phyloP scores from a whole-genome alignment of 257 asterid species.

The Solanum sitiens region DNA sequence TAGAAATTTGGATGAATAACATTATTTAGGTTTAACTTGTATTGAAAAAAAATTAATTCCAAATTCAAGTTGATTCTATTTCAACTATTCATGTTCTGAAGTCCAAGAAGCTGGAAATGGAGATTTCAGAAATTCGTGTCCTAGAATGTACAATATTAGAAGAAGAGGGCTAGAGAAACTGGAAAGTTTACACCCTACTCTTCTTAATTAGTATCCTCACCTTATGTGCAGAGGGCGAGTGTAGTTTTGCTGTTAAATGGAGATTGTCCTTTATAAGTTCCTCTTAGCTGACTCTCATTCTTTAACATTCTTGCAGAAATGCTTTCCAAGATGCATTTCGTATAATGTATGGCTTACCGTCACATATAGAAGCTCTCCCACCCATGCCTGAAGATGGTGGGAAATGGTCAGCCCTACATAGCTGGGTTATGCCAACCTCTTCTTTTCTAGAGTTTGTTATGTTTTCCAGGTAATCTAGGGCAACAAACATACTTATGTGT shows the following conservation, averaged over 20 bases:
- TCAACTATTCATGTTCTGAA: background rate
- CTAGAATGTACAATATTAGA: background rate
- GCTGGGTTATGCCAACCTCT: slow-evolving; percentile 99
- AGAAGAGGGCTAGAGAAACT: background rate
- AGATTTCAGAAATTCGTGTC: background rate
- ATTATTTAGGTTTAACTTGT: background rate
- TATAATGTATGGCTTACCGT: slow-evolving; percentile 77
- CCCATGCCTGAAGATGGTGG: slow-evolving; percentile 99
- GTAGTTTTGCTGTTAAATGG: background rate
- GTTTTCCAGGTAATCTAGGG: slow-evolving; percentile 69
- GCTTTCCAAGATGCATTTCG: slow-evolving; percentile 78
- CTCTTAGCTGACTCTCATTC: background rate
- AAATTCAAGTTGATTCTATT: background rate
- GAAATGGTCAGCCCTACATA: slow-evolving; percentile 79
- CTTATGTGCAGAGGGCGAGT: background rate
- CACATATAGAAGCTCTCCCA: slow-evolving; percentile 79
- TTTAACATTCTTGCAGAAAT: slow-evolving; percentile 37
- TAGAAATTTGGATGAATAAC: background rate
- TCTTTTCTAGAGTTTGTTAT: slow-evolving; percentile 87
- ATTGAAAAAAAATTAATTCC: background rate
- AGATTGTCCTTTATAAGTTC: background rate
- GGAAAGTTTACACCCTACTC: background rate
- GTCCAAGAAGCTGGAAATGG: background rate
- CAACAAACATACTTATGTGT: background rate
- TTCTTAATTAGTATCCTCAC: background rate